A percentile compares a stretch with the other conserved stretches of the same genome.
Evolutionary conservation across 2,329 filamentous ascomycete genomes (phyloP).

Genomic region (Orbilia ellipsospora): DNA sequence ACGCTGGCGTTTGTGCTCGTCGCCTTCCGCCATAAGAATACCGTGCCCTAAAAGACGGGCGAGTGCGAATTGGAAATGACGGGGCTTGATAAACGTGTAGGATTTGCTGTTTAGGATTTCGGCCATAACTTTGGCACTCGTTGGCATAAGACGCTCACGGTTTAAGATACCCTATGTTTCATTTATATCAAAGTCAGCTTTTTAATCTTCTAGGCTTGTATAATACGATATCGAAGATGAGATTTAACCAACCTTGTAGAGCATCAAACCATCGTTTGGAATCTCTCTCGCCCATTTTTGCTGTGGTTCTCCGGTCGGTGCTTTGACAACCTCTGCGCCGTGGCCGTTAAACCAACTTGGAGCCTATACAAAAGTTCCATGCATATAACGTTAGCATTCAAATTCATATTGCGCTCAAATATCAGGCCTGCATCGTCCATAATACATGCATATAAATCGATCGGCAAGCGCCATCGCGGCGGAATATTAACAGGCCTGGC

Average conservation of each 20-base stretch:
- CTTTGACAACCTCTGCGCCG: slow-evolving; percentile 28
- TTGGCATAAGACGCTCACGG: slow-evolving; percentile 71
- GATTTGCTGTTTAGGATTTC: slow-evolving; percentile 76
- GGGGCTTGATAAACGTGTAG: slow-evolving; percentile 77
- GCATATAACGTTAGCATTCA: too few relatives aligned
- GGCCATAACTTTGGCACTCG: slow-evolving; percentile 72
- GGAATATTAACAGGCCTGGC: too few relatives aligned
- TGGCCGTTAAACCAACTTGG: slow-evolving; percentile 51
- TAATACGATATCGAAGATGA: background rate
- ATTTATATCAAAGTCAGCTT: background rate
- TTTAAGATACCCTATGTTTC: slow-evolving; percentile 68
- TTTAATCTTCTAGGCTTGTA: background rate
- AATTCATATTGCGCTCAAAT: too few relatives aligned
- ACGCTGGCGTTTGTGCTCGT: slow-evolving; percentile 82
- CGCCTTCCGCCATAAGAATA: slow-evolving; percentile 81
- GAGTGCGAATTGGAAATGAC: slow-evolving; percentile 68
- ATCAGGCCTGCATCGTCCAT: too few relatives aligned
- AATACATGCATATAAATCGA: too few relatives aligned
- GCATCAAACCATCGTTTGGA: slow-evolving; percentile 76
- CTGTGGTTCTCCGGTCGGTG: slow-evolving; percentile 55
- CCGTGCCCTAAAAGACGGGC: slow-evolving; percentile 75
- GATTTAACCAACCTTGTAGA: slow-evolving; percentile 66
- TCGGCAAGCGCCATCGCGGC: too few relatives aligned
- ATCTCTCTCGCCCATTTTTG: slow-evolving; percentile 68
- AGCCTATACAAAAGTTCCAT: background rate